Conservation (phyloP, 2,329 filamentous ascomycete genomes). For the Curvularia sp. region DNA sequence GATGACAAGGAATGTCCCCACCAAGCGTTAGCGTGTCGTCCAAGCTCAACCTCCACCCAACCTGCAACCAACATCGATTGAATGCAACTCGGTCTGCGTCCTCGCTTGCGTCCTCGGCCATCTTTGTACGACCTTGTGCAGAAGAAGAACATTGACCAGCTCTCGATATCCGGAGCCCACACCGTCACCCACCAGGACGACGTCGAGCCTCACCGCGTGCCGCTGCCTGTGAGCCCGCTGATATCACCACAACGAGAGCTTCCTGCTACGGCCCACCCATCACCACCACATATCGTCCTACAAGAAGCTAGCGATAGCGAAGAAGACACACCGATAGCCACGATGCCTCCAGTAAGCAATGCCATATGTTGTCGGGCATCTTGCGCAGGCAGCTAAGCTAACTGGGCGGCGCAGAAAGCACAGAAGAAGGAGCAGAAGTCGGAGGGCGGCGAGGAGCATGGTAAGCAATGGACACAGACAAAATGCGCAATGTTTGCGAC, state of each 20-base stretch:
- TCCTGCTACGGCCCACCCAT: constrained; percentile 22
- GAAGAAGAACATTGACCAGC: constrained; percentile 57
- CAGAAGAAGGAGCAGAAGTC: constrained; percentile 51
- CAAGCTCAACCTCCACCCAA: constrained; percentile 23
- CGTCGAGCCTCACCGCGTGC: constrained; percentile 40
- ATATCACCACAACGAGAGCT: constrained; percentile 40
- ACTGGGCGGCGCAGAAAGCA: constrained; percentile 38
- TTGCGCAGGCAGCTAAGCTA: constrained; percentile 40
- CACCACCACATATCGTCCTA: constrained; percentile 35
- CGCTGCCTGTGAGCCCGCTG: constrained; percentile 47
- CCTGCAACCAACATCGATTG: constrained; percentile 42
- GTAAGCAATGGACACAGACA: constrained; percentile 40
- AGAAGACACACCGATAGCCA: constrained; percentile 26
- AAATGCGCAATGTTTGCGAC: neutral
- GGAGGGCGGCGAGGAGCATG: constrained; percentile 62
- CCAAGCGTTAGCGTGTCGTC: constrained; percentile 23
- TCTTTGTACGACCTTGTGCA: constrained; percentile 69
- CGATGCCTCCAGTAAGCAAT: constrained; percentile 50
- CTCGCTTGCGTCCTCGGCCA: constrained; percentile 64
- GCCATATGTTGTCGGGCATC: neutral
- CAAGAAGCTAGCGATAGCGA: constrained; percentile 27
- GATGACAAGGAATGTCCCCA: constrained; percentile 25
- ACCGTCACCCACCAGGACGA: constrained; percentile 34
- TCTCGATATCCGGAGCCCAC: constrained; percentile 48
- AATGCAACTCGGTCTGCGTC: constrained; percentile 64